Conservation (phyloP, 331 rosid species). For the Telfairia occidentalis region DNA sequence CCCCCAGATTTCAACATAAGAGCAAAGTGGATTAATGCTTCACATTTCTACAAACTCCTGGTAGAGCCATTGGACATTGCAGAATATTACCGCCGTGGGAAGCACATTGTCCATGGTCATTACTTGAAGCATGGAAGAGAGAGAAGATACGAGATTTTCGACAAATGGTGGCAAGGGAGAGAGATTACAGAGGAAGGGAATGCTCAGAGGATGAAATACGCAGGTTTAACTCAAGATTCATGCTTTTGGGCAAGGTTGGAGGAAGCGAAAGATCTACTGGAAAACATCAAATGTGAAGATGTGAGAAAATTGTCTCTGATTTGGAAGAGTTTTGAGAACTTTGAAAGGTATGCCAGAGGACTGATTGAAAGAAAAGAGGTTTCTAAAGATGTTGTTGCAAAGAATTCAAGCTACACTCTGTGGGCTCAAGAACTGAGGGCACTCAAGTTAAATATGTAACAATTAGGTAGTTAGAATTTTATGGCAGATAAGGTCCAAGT, state of each 20-base stretch:
- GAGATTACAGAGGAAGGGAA: slow-evolving; percentile 12
- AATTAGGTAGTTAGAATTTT: background rate
- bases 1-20: slow-evolving; percentile 42
- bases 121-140: slow-evolving; percentile 57
- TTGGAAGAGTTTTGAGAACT: slow-evolving; percentile 42
- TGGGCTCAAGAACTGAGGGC: slow-evolving; percentile 49
- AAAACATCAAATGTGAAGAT: slow-evolving; percentile 41
- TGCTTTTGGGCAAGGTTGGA: slow-evolving; percentile 77
- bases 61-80: slow-evolving; percentile 93
- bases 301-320: slow-evolving; percentile 11
- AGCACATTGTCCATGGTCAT: slow-evolving; percentile 47
- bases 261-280: slow-evolving; percentile 73
- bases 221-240: slow-evolving; percentile 73
- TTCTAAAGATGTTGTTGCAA: slow-evolving; percentile 58
- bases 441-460: slow-evolving; percentile 25
- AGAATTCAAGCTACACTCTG: slow-evolving; percentile 58
- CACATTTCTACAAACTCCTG: slow-evolving; percentile 50
- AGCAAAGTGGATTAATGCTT: slow-evolving; percentile 45
- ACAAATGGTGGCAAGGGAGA: slow-evolving; percentile 62
- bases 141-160: slow-evolving; percentile 51
- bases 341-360: slow-evolving; percentile 44
- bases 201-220: slow-evolving; percentile 39
- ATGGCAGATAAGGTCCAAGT: background rate
- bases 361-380: slow-evolving; percentile 50
- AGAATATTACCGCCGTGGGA: slow-evolving; percentile 42